phyloP scores from a whole-genome alignment of 495 filamentous ascomycete genomes.

The Penicillium chermesinum region DNA sequence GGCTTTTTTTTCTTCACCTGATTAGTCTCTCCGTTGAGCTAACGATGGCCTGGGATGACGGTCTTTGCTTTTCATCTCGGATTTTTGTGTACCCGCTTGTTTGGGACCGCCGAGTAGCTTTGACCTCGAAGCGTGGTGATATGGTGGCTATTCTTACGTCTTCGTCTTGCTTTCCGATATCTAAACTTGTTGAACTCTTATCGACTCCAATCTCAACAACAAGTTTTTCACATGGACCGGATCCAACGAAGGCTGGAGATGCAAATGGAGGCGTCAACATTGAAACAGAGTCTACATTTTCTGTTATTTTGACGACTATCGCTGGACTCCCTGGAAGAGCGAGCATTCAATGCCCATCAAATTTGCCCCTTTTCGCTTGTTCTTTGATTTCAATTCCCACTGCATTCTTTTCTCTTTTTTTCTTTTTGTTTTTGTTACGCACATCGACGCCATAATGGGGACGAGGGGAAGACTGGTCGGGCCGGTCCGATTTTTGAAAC shows the following conservation, averaged over 20 bases:
- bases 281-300: conserved; percentile 16
- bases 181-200: conserved; percentile 9
- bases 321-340: conserved; percentile 24
- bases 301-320: conserved; percentile 18
- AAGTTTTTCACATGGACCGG: conserved; percentile 13
- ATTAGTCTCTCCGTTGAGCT: conserved; percentile 7
- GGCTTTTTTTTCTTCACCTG: conserved; percentile 1
- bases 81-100: conserved; percentile 13
- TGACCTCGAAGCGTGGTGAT: conserved; percentile 32
- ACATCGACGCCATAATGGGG: conserved; percentile 26
- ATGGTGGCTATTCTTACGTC: conserved; percentile 39
- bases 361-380: conserved; percentile 7
- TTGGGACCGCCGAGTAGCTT: conserved; percentile 18
- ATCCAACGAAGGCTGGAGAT: conserved; percentile 30
- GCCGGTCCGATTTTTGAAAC: conserved; percentile 9
- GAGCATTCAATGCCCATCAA: conserved; percentile 13
- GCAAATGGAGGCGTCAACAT: conserved; percentile 28
- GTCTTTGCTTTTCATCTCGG: conserved; percentile 14
- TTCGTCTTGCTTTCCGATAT: conserved; percentile 18
- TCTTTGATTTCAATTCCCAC: conserved; percentile 9
- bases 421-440: conserved; percentile 12
- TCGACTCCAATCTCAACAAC: not conserved
- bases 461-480: conserved; percentile 21
- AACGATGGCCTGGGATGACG: conserved; percentile 4
- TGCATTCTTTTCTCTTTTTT: conserved; percentile 13